phyloP scores from a whole-genome alignment of 106 monocot genomes.

The Dendrobium catenatum region DNA sequence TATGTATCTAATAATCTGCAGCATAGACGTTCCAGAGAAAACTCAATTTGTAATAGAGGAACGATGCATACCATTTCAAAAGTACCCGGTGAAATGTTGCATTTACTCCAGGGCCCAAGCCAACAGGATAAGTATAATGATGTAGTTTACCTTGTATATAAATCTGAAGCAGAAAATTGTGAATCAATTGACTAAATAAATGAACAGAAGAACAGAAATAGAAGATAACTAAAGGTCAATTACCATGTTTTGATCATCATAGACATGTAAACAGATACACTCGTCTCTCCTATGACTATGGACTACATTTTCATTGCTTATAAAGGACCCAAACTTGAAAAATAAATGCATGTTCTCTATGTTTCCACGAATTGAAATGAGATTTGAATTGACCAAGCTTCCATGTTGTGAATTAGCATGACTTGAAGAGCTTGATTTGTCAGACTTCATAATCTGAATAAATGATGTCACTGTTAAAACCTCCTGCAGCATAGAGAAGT shows the following conservation, averaged over 20 bases:
- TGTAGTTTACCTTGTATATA: conserved; percentile 40
- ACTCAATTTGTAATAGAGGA: neutral
- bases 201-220: neutral
- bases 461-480: conserved; percentile 49
- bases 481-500: conserved; percentile 14
- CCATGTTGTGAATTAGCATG: conserved; percentile 11
- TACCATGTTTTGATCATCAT: conserved; percentile 64
- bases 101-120: conserved; percentile 71
- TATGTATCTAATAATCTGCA: neutral
- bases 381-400: conserved; percentile 34
- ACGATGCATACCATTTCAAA: conserved; percentile 31
- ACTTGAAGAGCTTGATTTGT: conserved; percentile 9
- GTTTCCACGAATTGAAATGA: conserved; percentile 59
- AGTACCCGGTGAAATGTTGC: conserved; percentile 81
- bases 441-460: conserved; percentile 28
- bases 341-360: conserved; percentile 43
- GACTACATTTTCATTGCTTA: neutral
- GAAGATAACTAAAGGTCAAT: conserved; percentile 9
- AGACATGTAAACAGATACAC: conserved; percentile 61
- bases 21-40: neutral
- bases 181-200: neutral
- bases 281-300: neutral
- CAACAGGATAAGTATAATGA: conserved; percentile 43
- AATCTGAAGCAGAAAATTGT: conserved; percentile 32
- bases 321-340: conserved; percentile 8